These are phyloP conservation scores for Penicillium corylophilum DNA, from an alignment of 2,329 filamentous ascomycete genomes.

Conservation along the genomic window DNA sequence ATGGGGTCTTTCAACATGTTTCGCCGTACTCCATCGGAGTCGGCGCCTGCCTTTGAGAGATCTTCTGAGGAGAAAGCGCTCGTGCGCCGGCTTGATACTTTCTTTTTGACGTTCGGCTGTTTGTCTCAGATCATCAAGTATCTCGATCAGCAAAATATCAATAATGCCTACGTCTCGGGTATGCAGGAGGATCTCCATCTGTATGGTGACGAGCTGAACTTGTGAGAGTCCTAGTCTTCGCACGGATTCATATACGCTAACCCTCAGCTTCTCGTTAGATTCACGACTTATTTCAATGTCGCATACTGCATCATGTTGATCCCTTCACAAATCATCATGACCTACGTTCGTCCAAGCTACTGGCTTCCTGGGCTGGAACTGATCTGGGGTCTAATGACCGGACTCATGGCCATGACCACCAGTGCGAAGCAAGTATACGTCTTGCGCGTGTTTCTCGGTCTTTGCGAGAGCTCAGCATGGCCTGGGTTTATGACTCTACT, in stretches of 20 bases:
- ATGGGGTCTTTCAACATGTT: slow-evolving; percentile 17
- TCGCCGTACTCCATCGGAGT: slow-evolving; percentile 5
- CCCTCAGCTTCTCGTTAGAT: slow-evolving; percentile 17
- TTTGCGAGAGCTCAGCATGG: slow-evolving; percentile 31
- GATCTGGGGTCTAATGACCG: slow-evolving; percentile 31
- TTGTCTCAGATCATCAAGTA: slow-evolving; percentile 37
- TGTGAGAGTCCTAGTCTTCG: slow-evolving; percentile 7
- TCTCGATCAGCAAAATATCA: slow-evolving; percentile 26
- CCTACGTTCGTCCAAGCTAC: slow-evolving; percentile 33
- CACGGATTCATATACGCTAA: background rate
- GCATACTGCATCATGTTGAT: slow-evolving; percentile 43
- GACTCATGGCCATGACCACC: slow-evolving; percentile 28
- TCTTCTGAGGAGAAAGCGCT: slow-evolving; percentile 36
- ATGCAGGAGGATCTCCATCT: slow-evolving; percentile 27
- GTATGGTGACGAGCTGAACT: slow-evolving; percentile 22
- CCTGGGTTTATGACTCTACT: slow-evolving; percentile 34
- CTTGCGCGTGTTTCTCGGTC: slow-evolving; percentile 30
- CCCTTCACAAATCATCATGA: slow-evolving; percentile 42
- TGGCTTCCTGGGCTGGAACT: slow-evolving; percentile 32
- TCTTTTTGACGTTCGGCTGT: slow-evolving; percentile 43
- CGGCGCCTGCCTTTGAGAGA: slow-evolving; percentile 12
- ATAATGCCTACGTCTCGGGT: slow-evolving; percentile 30
- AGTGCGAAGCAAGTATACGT: slow-evolving; percentile 31
- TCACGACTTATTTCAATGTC: slow-evolving; percentile 43
- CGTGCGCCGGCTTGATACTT: slow-evolving; percentile 39